Evolutionary conservation across 129 eudicot genomes (phyloP), one percentile per base, ranked within the genome.

Genomic region (Centella asiatica): DNA sequence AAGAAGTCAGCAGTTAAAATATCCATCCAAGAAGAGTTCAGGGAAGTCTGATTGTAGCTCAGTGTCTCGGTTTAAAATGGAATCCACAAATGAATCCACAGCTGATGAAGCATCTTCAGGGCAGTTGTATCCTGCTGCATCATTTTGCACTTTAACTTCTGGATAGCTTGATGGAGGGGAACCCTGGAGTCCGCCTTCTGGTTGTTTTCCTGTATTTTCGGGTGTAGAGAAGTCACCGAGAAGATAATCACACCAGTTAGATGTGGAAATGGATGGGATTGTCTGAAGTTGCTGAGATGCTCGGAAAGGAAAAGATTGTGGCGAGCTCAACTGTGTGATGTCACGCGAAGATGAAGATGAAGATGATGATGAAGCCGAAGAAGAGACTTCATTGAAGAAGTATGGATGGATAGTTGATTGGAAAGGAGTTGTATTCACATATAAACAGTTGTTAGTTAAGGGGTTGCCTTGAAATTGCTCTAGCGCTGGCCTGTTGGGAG

Each of bases 31-130:
- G 58, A 81, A 75, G 61, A 81, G 44, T 23, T 60, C 69, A 27
- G 89, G 86, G 46, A 84, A 85, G 22, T 80, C 83, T 64, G 75
- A 57, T 57, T 79, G 84, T 82, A 93, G 66, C 69, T 87, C 81
- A 4, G 59, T 72, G 60, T 92, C 96, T 49, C 72, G 78, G 60
- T 87, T 82, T 53, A 93, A 67, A 39, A 93, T 88, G 3, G 87
- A 65, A 48, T 93, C 85, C 47, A 93, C 92, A 70, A 93, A 93
- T 12, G 95, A 79, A 51, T 70, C 78, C 37, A 42, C 77, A 24
- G 75, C 61, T 25, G 77, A 76, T 12, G 87, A 71, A 71, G 56
- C 49, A 64, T 11, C 69, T 69, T 25, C 73, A 50, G 56, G 12
- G 11, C 59, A 36, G 69, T 51, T 74, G 65, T 60, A 26, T 29